These are phyloP conservation scores for Leptosphaerulina australis DNA, from an alignment of 2,329 filamentous ascomycete genomes.

Conservation along the genomic window DNA sequence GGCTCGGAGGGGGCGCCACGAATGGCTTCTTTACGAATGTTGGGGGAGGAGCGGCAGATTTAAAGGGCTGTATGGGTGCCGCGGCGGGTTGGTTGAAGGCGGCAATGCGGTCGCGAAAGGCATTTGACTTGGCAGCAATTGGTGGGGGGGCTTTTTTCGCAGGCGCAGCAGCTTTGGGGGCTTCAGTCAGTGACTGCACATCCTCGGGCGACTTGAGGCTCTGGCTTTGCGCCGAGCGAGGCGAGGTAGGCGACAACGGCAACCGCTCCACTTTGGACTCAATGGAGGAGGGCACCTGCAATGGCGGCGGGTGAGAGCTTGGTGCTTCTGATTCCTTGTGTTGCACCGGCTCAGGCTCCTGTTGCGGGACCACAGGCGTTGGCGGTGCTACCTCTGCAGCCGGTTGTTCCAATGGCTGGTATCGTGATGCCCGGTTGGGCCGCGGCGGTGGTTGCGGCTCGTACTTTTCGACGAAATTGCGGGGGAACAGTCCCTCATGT, in stretches of 20 bases:
- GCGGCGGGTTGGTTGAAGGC: slow-evolving; percentile 93
- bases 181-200: slow-evolving; percentile 38
- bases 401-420: slow-evolving; percentile 45
- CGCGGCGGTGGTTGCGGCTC: slow-evolving; percentile 89
- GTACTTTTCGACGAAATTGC: slow-evolving; percentile 96
- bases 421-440: slow-evolving; percentile 71
- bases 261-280: slow-evolving; percentile 32
- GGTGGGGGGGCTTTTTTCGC: slow-evolving; percentile 68
- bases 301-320: slow-evolving; percentile 48
- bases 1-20: slow-evolving; percentile 90
- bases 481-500: slow-evolving; percentile 87
- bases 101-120: slow-evolving; percentile 94
- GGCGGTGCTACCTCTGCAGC: slow-evolving; percentile 35
- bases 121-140: slow-evolving; percentile 77
- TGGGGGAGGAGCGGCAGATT: slow-evolving; percentile 65
- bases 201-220: slow-evolving; percentile 30
- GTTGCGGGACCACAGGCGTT: slow-evolving; percentile 37
- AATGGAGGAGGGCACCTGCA: slow-evolving; percentile 34
- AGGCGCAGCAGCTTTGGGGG: slow-evolving; percentile 49
- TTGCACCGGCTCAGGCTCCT: slow-evolving; percentile 26
- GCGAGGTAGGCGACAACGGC: slow-evolving; percentile 37
- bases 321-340: slow-evolving; percentile 41
- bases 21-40: slow-evolving; percentile 96
- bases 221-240: slow-evolving; percentile 31
- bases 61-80: slow-evolving; percentile 87